Evolutionary conservation across 1,139 yeast genomes (phyloP).

Genomic region (Waltiozyma sp.): DNA sequence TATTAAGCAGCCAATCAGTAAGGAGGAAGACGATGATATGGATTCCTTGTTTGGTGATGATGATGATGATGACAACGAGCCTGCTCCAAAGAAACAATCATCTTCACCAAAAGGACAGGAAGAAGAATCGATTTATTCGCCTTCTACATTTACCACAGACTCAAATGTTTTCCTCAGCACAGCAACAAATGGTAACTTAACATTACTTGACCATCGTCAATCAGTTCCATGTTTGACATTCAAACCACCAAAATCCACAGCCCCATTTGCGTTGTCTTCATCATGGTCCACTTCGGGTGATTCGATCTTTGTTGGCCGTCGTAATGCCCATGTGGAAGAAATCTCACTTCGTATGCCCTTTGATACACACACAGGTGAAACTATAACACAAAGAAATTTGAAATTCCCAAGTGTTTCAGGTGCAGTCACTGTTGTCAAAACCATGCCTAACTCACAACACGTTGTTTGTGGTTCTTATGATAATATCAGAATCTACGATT

Average conservation of each 20-base stretch:
- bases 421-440: constrained; percentile 70
- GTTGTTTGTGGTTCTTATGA: constrained; percentile 83
- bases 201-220: constrained; percentile 73
- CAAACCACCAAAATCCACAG: constrained; percentile 54
- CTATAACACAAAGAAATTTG: constrained; percentile 46
- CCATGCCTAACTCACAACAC: constrained; percentile 76
- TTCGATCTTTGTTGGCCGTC: constrained; percentile 69
- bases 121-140: constrained; percentile 2
- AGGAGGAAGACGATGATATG: constrained; percentile 42
- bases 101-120: neutral
- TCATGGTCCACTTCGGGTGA: constrained; percentile 87
- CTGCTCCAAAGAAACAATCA: neutral
- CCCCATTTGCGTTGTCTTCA: constrained; percentile 96
- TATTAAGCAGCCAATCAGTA: neutral
- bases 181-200: constrained; percentile 73
- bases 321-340: constrained; percentile 85
- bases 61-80: constrained; percentile 9
- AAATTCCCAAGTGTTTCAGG: constrained; percentile 86
- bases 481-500: constrained; percentile 76
- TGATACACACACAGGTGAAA: constrained; percentile 20
- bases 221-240: constrained; percentile 38
- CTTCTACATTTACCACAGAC: constrained; percentile 21
- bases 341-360: constrained; percentile 57
- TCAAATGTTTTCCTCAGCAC: constrained; percentile 65
- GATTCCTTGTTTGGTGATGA: constrained; percentile 21